These are phyloP conservation scores for Solanum corneliomulleri DNA, from an alignment of 257 asterid genomes.

Conservation along the genomic window DNA sequence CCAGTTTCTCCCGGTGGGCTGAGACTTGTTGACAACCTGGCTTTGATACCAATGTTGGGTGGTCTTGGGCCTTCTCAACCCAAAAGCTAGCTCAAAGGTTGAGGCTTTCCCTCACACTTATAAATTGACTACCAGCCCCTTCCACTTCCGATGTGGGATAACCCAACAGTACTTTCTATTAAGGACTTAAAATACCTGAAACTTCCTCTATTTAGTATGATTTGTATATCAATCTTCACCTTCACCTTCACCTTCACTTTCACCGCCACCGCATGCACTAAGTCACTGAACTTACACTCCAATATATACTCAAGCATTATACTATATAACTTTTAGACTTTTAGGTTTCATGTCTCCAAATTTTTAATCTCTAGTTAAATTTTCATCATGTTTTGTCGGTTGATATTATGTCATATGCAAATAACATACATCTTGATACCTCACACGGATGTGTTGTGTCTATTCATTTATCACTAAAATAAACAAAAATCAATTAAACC, in stretches of 20 bases:
- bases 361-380: neutral
- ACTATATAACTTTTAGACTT: neutral
- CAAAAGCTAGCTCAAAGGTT: no score
- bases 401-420: neutral
- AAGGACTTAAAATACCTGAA: neutral
- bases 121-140: no score
- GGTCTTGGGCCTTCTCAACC: no score
- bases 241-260: neutral
- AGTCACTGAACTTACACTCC: neutral
- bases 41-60: no score
- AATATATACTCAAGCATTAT: neutral
- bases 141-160: no score
- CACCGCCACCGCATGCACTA: neutral
- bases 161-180: no score
- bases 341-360: neutral
- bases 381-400: neutral
- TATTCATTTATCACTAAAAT: neutral
- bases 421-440: neutral
- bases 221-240: neutral
- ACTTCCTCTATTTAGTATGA: neutral
- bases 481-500: no score
- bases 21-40: no score
- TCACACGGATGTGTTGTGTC: no score
- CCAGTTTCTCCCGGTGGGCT: no score
- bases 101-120: no score